Conservation (phyloP, 2,329 filamentous ascomycete genomes). For the Xylariaceae sp. region DNA sequence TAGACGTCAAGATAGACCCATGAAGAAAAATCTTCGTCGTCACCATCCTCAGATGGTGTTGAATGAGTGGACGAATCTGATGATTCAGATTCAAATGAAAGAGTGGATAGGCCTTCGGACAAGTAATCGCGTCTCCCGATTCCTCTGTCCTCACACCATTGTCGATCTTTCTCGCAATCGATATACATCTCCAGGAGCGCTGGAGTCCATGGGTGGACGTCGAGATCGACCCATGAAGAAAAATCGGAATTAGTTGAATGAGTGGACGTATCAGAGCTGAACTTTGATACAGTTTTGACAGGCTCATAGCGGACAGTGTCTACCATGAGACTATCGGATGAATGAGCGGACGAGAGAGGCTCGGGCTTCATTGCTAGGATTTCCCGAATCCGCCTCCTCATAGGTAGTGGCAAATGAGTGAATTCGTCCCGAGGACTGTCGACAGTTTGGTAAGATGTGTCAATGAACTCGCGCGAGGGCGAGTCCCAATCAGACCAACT, state of each 20-base stretch:
- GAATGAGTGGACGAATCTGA: constrained; percentile 6
- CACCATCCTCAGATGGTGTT: not conserved
- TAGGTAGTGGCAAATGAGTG: constrained; percentile 2
- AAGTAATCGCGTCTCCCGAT: not conserved
- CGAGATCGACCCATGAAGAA: constrained; percentile 16
- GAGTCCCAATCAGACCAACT: constrained; percentile 26
- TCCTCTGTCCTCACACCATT: not conserved
- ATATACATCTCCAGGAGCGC: not conserved
- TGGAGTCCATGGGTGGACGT: constrained; percentile 2
- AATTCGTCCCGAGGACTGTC: constrained; percentile 12
- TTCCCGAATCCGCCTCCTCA: constrained; percentile 5
- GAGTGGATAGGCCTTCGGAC: not conserved
- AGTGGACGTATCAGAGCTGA: constrained; percentile 4
- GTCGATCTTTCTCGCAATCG: constrained; percentile 6
- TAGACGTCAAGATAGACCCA: constrained; percentile 12
- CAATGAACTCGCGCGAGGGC: constrained; percentile 18
- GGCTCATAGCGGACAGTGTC: constrained; percentile 12
- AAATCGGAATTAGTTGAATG: constrained; percentile 5
- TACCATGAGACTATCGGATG: not conserved
- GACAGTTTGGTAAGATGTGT: constrained; percentile 17
- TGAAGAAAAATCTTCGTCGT: not conserved
- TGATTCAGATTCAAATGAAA: too few relatives aligned
- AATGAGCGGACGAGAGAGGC: not conserved
- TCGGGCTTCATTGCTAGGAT: constrained; percentile 10
- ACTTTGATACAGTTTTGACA: constrained; percentile 1